phyloP scores from a whole-genome alignment of 225 moss, liverwort and hornwort genomes.

The Takakia lepidozioides region DNA sequence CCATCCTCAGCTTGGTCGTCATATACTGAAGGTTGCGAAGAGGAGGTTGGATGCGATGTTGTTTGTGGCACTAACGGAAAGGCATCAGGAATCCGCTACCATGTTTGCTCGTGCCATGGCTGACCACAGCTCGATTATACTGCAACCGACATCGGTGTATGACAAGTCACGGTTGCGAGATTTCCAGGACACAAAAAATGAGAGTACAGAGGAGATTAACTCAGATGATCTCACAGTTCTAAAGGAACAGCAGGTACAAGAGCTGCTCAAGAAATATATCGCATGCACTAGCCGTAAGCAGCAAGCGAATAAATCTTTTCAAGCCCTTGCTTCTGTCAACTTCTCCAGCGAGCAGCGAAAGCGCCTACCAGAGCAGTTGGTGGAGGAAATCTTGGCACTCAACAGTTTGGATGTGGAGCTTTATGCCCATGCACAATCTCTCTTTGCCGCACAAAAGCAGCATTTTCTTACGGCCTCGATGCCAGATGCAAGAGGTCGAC shows the following conservation, averaged over 20 bases:
- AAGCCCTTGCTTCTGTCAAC: background rate
- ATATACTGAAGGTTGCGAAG: slow-evolving; percentile 31
- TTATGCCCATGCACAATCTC: slow-evolving; percentile 18
- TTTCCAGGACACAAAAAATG: background rate
- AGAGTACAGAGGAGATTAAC: background rate
- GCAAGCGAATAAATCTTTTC: background rate
- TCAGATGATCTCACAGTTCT: too few species aligned
- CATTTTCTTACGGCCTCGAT: too few species aligned
- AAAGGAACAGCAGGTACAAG: too few species aligned
- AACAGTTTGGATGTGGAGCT: slow-evolving; percentile 31
- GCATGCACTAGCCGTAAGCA: background rate
- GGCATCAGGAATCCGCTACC: slow-evolving; percentile 17
- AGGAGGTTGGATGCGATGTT: slow-evolving; percentile 34
- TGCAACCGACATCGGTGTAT: background rate
- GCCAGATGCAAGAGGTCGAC: too few species aligned
- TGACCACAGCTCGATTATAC: slow-evolving; percentile 18
- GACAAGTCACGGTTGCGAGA: background rate
- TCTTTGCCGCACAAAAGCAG: slow-evolving; percentile 24
- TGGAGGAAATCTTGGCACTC: slow-evolving; percentile 8
- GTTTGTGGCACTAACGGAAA: slow-evolving; percentile 36
- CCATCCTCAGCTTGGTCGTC: slow-evolving; percentile 15
- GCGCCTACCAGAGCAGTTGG: slow-evolving; percentile 15
- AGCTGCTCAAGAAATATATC: background rate
- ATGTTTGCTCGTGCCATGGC: slow-evolving; percentile 18
- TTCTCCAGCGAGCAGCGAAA: slow-evolving; percentile 4